Evolutionary conservation across 2,329 filamentous ascomycete genomes (phyloP).

Genomic region (Neonectria neomacrospora): DNA sequence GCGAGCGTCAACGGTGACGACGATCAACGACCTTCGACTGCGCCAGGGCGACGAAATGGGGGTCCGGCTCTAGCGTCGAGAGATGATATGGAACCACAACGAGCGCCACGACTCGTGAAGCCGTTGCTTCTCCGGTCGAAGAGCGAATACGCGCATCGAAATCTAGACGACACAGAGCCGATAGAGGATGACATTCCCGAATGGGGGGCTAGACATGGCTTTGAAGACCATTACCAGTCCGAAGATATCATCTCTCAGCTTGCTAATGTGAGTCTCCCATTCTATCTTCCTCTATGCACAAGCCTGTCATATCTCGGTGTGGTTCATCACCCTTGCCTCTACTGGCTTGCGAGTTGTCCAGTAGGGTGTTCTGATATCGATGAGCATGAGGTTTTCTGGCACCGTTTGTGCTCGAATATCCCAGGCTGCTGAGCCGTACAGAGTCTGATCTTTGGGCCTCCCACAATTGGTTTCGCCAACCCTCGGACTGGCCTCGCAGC

Average conservation of each 20-base stretch:
- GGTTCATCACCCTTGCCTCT: background rate
- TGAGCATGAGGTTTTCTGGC: background rate
- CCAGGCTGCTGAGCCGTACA: background rate
- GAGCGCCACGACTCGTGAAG: constrained; percentile 55
- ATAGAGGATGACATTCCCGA: constrained; percentile 60
- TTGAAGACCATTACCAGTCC: constrained; percentile 91
- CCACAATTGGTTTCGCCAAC: background rate
- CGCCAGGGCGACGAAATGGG: constrained; percentile 56
- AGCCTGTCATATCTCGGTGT: background rate
- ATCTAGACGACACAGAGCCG: constrained; percentile 54
- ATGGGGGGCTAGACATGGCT: constrained; percentile 81
- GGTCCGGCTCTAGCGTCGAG: constrained; percentile 37
- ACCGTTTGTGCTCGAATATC: background rate
- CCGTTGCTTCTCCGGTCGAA: constrained; percentile 66
- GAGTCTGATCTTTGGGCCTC: background rate
- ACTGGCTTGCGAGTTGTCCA: background rate
- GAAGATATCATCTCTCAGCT: constrained; percentile 88
- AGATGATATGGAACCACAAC: constrained; percentile 51
- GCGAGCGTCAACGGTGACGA: constrained; percentile 43
- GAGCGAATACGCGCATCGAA: constrained; percentile 63
- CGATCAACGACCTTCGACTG: constrained; percentile 58
- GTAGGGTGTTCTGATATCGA: background rate
- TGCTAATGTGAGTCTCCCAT: constrained; percentile 72
- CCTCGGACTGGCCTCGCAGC: constrained; percentile 5
- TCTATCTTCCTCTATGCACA: constrained; percentile 23